Conservation (phyloP, 306 rosid genomes). For the Vigna unguiculata region DNA sequence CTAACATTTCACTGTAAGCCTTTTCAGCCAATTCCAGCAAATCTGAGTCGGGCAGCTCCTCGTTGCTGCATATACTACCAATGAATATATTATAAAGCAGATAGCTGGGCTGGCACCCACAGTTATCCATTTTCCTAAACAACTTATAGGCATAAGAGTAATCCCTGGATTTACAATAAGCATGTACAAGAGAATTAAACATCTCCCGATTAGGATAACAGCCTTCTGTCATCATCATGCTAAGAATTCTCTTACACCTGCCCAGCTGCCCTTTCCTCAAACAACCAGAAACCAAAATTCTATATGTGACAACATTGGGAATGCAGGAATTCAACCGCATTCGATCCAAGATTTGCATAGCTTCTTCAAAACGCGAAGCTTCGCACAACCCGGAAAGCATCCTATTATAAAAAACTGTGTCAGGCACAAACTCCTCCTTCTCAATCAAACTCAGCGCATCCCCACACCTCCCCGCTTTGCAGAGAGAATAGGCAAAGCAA, state of each 20-base stretch:
- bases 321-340: slow-evolving; percentile 79
- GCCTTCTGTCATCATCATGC: slow-evolving; percentile 85
- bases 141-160: slow-evolving; percentile 77
- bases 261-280: slow-evolving; percentile 75
- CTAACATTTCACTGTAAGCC: slow-evolving; percentile 79
- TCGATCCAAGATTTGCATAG: slow-evolving; percentile 68
- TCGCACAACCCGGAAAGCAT: slow-evolving; percentile 86
- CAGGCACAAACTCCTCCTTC: slow-evolving; percentile 64
- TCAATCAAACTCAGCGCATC: slow-evolving; percentile 70
- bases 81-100: slow-evolving; percentile 76
- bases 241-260: slow-evolving; percentile 83
- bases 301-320: slow-evolving; percentile 75
- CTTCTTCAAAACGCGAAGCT: slow-evolving; percentile 85
- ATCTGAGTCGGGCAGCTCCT: slow-evolving; percentile 61
- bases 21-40: slow-evolving; percentile 75
- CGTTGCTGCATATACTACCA: slow-evolving; percentile 67
- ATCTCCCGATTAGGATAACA: slow-evolving; percentile 79
- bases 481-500: slow-evolving; percentile 66
- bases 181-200: slow-evolving; percentile 81
- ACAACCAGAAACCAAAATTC: slow-evolving; percentile 78
- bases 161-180: slow-evolving; percentile 70
- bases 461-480: slow-evolving; percentile 69
- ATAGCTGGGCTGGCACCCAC: slow-evolving; percentile 77
- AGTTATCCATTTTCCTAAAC: slow-evolving; percentile 70
- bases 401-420: slow-evolving; percentile 69